phyloP scores from a whole-genome alignment of 352 stramenopile species.

The Thalassiosira ordinaria region DNA sequence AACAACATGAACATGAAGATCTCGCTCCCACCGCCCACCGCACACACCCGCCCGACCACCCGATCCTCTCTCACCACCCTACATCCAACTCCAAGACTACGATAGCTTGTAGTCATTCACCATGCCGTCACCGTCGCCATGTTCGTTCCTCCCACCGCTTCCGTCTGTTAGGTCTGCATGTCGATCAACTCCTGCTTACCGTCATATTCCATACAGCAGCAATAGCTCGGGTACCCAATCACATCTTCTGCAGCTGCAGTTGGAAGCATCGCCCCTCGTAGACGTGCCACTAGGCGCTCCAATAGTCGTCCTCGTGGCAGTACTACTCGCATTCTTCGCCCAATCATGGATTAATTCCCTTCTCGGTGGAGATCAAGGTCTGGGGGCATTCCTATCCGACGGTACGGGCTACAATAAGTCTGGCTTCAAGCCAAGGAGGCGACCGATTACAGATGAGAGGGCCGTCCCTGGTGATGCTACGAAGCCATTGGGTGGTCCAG shows the following conservation, averaged over 20 bases:
- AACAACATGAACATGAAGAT: too few species aligned
- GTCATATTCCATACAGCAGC: neutral
- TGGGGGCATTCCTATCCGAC: conserved; percentile 76
- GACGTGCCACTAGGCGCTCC: conserved; percentile 10
- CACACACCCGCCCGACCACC: too few species aligned
- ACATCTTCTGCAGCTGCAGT: neutral
- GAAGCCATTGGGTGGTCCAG: conserved; percentile 18
- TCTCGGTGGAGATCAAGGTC: conserved; percentile 68
- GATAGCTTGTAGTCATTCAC: too few species aligned
- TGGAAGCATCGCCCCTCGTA: conserved; percentile 16
- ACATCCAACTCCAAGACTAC: too few species aligned
- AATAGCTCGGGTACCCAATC: neutral
- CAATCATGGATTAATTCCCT: conserved; percentile 76
- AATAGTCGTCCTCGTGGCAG: conserved; percentile 48
- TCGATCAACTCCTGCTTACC: neutral
- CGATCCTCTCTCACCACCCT: too few species aligned
- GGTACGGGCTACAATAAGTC: conserved; percentile 65
- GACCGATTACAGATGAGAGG: neutral
- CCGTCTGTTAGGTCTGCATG: neutral
- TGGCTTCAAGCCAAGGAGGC: conserved; percentile 47
- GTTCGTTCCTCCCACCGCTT: too few species aligned
- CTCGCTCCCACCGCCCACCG: too few species aligned
- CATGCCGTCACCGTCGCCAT: too few species aligned
- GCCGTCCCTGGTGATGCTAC: neutral
- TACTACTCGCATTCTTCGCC: conserved; percentile 57